phyloP scores from a whole-genome alignment of 2,329 filamentous ascomycete species.

The Fusarium haematococcum region DNA sequence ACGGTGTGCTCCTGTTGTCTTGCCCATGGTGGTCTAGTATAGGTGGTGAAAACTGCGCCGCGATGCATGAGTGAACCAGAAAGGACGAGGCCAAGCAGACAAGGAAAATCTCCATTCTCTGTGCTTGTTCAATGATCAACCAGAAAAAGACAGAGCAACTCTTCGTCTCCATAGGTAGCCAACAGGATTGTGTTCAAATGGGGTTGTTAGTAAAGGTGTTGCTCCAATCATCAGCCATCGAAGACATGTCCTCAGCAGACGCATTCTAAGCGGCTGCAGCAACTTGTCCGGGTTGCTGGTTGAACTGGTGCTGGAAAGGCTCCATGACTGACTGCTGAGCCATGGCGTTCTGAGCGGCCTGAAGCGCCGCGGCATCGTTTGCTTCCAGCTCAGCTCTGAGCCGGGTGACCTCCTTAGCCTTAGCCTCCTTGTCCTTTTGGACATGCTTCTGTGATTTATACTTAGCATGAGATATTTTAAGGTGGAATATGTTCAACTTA shows the following conservation, averaged over 20 bases:
- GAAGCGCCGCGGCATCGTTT: conserved; percentile 19
- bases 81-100: neutral
- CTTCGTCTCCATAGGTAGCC: neutral
- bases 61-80: neutral
- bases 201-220: neutral
- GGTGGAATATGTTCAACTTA: neutral
- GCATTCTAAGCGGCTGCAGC: neutral
- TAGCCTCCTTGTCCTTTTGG: neutral
- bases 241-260: neutral
- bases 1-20: neutral
- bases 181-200: neutral
- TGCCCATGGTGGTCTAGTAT: neutral
- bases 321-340: neutral
- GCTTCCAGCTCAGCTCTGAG: neutral
- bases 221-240: neutral
- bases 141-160: neutral
- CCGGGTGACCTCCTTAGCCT: neutral
- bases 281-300: neutral
- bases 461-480: neutral
- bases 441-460: neutral
- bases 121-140: neutral
- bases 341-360: neutral
- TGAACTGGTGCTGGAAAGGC: neutral
- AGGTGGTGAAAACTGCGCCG: neutral
- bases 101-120: neutral